Percentiles rank a stretch among this genome's conserved stretches.
phyloP scores from a whole-genome alignment of 495 filamentous ascomycete genomes.

The Aspergillus hancockii region DNA sequence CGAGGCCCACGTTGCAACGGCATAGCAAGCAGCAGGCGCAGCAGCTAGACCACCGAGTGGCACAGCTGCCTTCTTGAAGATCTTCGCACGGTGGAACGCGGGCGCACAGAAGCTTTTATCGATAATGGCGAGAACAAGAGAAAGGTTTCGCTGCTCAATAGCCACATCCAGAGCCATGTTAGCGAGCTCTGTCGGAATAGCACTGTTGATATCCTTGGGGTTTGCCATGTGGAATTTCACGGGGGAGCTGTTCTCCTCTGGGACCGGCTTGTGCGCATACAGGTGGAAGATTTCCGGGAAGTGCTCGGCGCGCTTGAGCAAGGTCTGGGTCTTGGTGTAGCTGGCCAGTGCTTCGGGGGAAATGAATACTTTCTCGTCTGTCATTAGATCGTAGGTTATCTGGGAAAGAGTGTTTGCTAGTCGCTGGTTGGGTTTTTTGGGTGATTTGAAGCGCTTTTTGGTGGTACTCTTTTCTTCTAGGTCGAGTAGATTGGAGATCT shows the following conservation, averaged over 20 bases:
- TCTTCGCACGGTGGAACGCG: slow-evolving; percentile 69
- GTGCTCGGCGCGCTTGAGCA: slow-evolving; percentile 68
- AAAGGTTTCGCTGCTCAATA: slow-evolving; percentile 72
- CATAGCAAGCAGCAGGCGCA: slow-evolving; percentile 70
- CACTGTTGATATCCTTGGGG: slow-evolving; percentile 66
- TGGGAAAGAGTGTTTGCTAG: slow-evolving; percentile 49
- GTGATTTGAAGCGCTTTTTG: slow-evolving; percentile 20
- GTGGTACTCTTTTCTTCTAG: slow-evolving; percentile 48
- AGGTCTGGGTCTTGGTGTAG: slow-evolving; percentile 72
- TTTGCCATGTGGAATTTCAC: slow-evolving; percentile 62
- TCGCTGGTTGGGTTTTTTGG: slow-evolving; percentile 21
- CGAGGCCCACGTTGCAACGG: slow-evolving; percentile 55
- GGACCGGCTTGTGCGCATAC: slow-evolving; percentile 81
- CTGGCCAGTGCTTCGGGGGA: slow-evolving; percentile 64
- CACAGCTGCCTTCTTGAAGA: slow-evolving; percentile 51
- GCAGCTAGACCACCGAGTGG: slow-evolving; percentile 54
- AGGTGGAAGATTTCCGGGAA: slow-evolving; percentile 79
- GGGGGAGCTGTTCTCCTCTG: slow-evolving; percentile 57
- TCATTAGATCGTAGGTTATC: slow-evolving; percentile 63
- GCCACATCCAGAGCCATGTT: slow-evolving; percentile 73
- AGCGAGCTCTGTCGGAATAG: slow-evolving; percentile 66
- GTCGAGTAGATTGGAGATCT: slow-evolving; percentile 52
- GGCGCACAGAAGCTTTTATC: slow-evolving; percentile 72
- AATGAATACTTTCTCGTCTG: slow-evolving; percentile 79
- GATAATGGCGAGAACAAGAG: slow-evolving; percentile 76